Base-by-base conservation (phyloP, 768 basidiomycete species). In the Amanita phalloides region DNA sequence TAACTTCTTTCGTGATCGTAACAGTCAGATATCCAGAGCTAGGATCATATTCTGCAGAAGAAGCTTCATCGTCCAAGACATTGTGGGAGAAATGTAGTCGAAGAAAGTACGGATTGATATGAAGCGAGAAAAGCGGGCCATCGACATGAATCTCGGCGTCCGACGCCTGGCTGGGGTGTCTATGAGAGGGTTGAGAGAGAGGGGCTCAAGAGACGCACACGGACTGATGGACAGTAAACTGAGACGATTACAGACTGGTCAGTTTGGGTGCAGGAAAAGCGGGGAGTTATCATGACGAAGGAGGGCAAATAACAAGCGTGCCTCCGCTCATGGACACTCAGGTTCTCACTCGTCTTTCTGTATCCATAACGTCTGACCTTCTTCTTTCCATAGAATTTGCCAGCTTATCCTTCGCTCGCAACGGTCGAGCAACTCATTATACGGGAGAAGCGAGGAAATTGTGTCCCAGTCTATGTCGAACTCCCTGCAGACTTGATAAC, bases 401-500 rank as follows among this genome's bases (percentile, higher is more conserved):
- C 77, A 20, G 81, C 84, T 14, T 72, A 71, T 54, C 91, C 91
- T 6, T 72, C 90, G 17, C 74, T 92, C 32, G 75, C 80, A n/a
- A 73, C 74, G 23, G 78, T 93, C 47, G 85, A 90, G 66, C 76
- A 77, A 56, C 76, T 93, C 54, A 82, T 94, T 53, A 71, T 87
- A 48, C 75, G 80, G 41, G 86, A 91, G 65, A 88, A 90, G 66
- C 75, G 71, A 52, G 93, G 93, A 63, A 98, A 98, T 63, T 90
- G 90, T 61, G 80, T 97, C 33, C 95, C 95, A 20, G 78, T 99
- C 57, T 98, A 81, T 68, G 79, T 95, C 49, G 84, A 94, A 61
- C 76, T 99, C 3, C 93, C 95, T 21, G 94, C 92, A 43, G 96
- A 99, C 64, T 81, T 98, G 55, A 78, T 98, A 55, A 99, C 96